Percentiles rank a stretch among this genome's conserved stretches.
These are phyloP conservation scores for Beauveria pseudobassiana DNA, from an alignment of 2,329 filamentous ascomycete species.

Conservation along the genomic window DNA sequence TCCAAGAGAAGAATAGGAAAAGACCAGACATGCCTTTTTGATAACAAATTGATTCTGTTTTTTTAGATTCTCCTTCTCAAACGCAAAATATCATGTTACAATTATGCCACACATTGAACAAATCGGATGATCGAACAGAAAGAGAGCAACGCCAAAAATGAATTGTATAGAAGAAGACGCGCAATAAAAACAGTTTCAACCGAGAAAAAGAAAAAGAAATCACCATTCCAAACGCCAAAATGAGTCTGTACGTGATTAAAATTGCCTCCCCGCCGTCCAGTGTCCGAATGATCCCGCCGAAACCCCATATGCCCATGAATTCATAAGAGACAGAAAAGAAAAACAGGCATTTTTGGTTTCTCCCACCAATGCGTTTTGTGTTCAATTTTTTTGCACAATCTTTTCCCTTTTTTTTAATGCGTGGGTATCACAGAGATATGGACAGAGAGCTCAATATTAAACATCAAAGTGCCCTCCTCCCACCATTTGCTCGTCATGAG, in stretches of 20 bases:
- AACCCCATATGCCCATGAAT: not conserved
- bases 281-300: not conserved
- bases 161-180: not conserved
- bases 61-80: too few species aligned
- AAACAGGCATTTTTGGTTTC: not conserved
- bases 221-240: slow-evolving; percentile 11
- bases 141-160: not conserved
- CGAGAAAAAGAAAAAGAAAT: not conserved
- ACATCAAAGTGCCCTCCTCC: slow-evolving; percentile 57
- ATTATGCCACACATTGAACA: not conserved
- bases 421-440: slow-evolving; percentile 2
- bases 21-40: too few species aligned
- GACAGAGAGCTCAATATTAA: slow-evolving; percentile 29
- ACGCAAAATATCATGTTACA: not conserved
- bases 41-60: too few species aligned
- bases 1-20: too few species aligned
- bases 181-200: not conserved
- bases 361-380: not conserved
- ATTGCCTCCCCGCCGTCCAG: not conserved
- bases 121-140: not conserved
- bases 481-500: slow-evolving; percentile 57
- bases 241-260: slow-evolving; percentile 10
- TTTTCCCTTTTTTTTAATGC: not conserved
- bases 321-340: not conserved
- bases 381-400: not conserved